A percentile compares a stretch with the other conserved stretches of the same genome.
Conservation (phyloP, 163 green algal genomes). For the Scenedesmus sp. region DNA sequence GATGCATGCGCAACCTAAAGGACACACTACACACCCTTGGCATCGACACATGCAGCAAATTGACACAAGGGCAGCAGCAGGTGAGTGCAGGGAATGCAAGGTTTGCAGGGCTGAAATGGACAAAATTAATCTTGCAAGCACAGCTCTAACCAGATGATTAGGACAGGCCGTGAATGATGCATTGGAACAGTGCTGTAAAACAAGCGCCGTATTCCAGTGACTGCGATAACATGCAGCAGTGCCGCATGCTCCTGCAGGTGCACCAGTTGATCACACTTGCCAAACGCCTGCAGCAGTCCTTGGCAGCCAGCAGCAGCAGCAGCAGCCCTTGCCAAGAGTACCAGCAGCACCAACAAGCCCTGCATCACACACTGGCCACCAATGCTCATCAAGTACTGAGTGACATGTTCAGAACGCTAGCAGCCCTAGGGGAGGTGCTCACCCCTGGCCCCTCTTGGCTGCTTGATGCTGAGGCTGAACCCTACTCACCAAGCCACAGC, state of each 20-base stretch:
- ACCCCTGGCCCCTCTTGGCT: neutral
- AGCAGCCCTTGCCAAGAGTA: neutral
- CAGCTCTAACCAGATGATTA: too few species aligned
- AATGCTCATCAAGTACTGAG: neutral
- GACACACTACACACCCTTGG: neutral
- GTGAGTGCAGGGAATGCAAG: neutral
- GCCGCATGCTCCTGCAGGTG: conserved; percentile 4
- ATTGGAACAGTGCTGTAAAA: too few species aligned
- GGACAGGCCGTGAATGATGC: too few species aligned
- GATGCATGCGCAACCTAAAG: neutral
- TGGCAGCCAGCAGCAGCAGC: conserved; percentile 3
- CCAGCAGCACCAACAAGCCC: neutral
- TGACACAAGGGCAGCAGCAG: conserved; percentile 29
- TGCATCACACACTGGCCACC: neutral
- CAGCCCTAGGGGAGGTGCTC: conserved; percentile 21
- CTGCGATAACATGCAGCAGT: neutral
- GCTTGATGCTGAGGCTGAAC: neutral
- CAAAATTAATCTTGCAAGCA: neutral
- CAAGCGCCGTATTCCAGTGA: too few species aligned
- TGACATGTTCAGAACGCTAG: conserved; percentile 2
- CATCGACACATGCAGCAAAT: conserved; percentile 4
- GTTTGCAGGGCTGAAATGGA: neutral
- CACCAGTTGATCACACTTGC: neutral
- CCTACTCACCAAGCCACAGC: neutral
- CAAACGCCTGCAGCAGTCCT: neutral